These are phyloP conservation scores for Circinella minor DNA, from an alignment of 371 early-diverging fungal genomes.

Conservation along the genomic window DNA sequence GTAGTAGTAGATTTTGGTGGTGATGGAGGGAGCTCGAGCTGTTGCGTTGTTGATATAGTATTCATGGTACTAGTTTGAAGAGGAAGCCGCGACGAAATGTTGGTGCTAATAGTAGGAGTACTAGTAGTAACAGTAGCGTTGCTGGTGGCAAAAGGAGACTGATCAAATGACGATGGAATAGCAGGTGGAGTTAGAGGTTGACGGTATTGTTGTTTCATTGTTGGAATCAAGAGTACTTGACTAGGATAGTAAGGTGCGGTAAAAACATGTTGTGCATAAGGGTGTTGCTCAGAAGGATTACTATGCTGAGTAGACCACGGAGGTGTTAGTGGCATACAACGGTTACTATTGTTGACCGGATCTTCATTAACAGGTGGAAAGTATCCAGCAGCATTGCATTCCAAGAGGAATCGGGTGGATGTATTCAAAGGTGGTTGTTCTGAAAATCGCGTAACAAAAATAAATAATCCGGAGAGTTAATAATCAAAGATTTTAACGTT, in stretches of 20 bases:
- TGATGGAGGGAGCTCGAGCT: neutral
- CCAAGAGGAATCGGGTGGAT: conserved; percentile 16
- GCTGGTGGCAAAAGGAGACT: too few relatives aligned
- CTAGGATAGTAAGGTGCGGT: neutral
- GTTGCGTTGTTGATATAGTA: neutral
- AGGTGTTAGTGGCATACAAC: conserved; percentile 8
- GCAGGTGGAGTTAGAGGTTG: neutral
- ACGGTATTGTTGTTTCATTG: neutral
- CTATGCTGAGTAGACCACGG: neutral
- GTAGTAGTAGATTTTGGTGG: neutral
- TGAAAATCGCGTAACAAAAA: conserved; percentile 8
- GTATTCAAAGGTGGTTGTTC: conserved; percentile 20
- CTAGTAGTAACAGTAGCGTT: too few relatives aligned
- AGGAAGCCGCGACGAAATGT: neutral
- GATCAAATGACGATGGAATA: neutral
- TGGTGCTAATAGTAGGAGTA: too few relatives aligned
- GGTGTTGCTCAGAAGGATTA: neutral
- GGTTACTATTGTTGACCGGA: neutral
- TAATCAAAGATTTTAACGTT: neutral
- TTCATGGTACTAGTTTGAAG: neutral
- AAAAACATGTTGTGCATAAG: neutral
- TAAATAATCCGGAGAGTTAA: conserved; percentile 10
- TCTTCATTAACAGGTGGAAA: conserved; percentile 1
- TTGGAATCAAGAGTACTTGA: neutral
- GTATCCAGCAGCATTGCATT: conserved; percentile 9